A percentile compares a stretch with the other conserved stretches of the same genome.
phyloP scores from a whole-genome alignment of 2,329 filamentous ascomycete species.

The Gaeumannomyces tritici region DNA sequence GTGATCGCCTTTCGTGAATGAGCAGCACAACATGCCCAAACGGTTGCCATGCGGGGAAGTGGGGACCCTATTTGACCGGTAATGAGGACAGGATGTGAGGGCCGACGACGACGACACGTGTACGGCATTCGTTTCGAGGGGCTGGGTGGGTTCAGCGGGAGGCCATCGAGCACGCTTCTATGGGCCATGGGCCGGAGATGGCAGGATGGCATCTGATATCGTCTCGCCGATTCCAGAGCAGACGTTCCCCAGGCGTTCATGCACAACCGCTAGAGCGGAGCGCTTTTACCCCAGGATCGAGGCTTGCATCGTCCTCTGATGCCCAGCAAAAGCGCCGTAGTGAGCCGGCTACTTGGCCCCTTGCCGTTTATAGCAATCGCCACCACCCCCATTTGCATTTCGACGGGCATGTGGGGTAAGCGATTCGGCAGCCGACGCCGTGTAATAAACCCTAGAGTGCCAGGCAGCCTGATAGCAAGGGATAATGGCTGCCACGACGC shows the following conservation, averaged over 20 bases:
- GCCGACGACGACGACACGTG: neutral
- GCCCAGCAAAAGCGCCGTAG: neutral
- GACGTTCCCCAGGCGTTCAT: neutral
- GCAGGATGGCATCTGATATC: neutral
- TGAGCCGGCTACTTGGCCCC: neutral
- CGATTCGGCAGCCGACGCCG: neutral
- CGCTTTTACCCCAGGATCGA: neutral
- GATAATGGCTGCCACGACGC: neutral
- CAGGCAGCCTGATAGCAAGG: neutral
- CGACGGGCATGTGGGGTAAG: neutral
- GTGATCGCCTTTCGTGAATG: neutral
- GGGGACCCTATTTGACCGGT: neutral
- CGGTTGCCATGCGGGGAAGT: neutral
- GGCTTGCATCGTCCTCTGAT: neutral
- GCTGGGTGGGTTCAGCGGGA: too few species aligned
- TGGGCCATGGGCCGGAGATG: neutral
- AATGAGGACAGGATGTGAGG: neutral
- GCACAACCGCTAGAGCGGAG: neutral
- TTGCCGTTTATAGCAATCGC: neutral
- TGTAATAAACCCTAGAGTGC: neutral
- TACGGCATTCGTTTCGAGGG: neutral
- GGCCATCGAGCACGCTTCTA: neutral
- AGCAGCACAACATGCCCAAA: neutral
- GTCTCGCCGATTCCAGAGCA: too few species aligned
- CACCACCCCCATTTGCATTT: neutral